Evolutionary conservation across 2,329 filamentous ascomycete species (phyloP), one percentile per base, ranked within the genome.

Genomic region (Fusarium sulawesiense): DNA sequence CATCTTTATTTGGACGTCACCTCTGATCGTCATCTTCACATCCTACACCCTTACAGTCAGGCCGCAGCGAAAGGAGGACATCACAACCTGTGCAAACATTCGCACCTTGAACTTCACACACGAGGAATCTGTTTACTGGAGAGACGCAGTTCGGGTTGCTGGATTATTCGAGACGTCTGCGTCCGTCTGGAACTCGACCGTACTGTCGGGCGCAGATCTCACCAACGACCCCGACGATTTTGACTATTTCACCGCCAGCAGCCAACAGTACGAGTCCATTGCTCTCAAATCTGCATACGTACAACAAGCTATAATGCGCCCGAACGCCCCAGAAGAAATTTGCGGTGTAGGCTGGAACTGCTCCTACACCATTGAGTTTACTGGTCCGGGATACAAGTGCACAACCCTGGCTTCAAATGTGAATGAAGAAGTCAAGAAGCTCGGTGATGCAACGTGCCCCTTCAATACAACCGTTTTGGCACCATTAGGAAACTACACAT

Each of bases 281-380:
- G 71, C 72, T n/a, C 30, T 53, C 14, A 70, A 67, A 27, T 66
- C 71, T 10, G 70, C 68, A 12, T 75, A 72, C 27, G 42, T 57
- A 1, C 59, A 70, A 14, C 66, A 71, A 25, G 57, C 73, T 3
- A 60, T 75, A 5, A 68, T 70, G 62, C 64, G 68, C 2, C 57
- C 61, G 7, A 42, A 62, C 14, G 68, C 70, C 6, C 44, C 70
- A 3, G 12, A 42, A 2, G 57, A 75, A 6, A 74, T 74, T 23
- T 75, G 73, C 20, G 68, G 72, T 6, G n/a, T 16, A 9, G 73
- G 73, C 6, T 75, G 73, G 73, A 74, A 75, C 32, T 75, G 73
- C 44, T 73, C 72, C 20, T 71, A 69, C 23, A 55, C 49, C 2
- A 64, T 75, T 20, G 45, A 67, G 12, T 75, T 75, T n/a, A 51